Evolutionary conservation across 306 rosid genomes (phyloP).

Genomic region (Malus orientalis): DNA sequence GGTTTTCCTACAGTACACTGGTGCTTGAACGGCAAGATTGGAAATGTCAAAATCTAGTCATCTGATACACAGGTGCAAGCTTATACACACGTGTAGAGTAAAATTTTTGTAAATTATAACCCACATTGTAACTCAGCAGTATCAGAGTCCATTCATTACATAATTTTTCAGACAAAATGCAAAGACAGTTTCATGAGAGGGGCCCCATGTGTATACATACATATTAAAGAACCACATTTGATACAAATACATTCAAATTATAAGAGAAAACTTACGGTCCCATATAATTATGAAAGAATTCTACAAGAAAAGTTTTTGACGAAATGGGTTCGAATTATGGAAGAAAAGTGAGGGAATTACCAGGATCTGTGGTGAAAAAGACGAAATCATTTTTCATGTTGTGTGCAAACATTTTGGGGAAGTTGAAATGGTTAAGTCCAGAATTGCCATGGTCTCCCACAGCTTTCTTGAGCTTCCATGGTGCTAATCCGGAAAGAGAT

Average conservation of each 20-base stretch:
- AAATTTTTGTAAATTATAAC: not conserved
- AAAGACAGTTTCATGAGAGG: not conserved
- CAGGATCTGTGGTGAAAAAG: not conserved
- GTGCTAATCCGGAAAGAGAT: not conserved
- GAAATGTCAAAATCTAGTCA: not conserved
- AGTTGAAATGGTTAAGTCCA: conserved; percentile 21
- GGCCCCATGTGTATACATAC: not conserved
- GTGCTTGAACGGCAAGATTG: not conserved
- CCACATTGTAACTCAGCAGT: not conserved
- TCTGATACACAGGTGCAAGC: not conserved
- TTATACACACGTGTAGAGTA: not conserved
- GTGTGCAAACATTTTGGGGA: not conserved
- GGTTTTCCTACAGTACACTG: not conserved
- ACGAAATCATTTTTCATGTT: not conserved
- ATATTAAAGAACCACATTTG: not conserved
- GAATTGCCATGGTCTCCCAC: conserved; percentile 87
- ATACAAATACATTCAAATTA: not conserved
- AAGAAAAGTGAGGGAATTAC: not conserved
- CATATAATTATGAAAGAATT: not conserved
- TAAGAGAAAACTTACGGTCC: not conserved
- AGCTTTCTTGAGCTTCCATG: conserved; percentile 94
- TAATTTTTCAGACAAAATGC: not conserved
- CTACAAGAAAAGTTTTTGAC: not conserved
- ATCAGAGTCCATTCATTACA: not conserved
- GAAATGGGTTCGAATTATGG: not conserved